Percentiles rank a stretch among this genome's conserved stretches.
phyloP scores from a whole-genome alignment of 805 yeast species.

The Yarrowia divulgata region DNA sequence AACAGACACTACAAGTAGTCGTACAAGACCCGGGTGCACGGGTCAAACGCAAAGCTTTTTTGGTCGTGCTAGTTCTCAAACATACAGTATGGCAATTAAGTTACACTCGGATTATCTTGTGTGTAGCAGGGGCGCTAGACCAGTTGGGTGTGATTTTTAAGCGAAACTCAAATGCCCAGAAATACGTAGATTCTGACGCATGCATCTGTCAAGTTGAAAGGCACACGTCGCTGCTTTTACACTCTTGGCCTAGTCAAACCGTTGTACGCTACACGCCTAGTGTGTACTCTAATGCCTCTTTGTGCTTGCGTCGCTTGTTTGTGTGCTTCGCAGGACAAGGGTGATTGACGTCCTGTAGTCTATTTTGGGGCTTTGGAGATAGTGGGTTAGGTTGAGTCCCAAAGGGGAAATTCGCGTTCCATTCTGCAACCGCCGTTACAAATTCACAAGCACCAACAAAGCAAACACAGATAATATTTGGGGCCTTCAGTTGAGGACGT shows the following conservation, averaged over 20 bases:
- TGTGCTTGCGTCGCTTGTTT: background rate
- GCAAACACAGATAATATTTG: background rate
- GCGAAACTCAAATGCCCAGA: slow-evolving; percentile 7
- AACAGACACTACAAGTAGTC: background rate
- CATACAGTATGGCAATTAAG: slow-evolving; percentile 7
- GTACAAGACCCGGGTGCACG: no score
- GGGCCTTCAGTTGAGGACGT: background rate
- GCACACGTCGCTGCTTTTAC: background rate
- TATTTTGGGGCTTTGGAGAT: background rate
- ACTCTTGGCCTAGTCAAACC: background rate
- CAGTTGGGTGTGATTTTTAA: background rate
- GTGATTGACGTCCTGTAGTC: slow-evolving; percentile 7
- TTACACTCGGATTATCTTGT: slow-evolving; percentile 6
- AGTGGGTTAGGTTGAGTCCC: background rate
- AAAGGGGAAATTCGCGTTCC: background rate
- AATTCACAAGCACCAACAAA: slow-evolving; percentile 1
- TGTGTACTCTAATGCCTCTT: background rate
- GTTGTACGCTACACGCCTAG: background rate
- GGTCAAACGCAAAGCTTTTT: background rate
- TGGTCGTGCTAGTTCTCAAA: background rate
- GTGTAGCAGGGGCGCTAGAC: background rate
- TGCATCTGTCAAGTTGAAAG: background rate
- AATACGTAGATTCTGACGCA: background rate
- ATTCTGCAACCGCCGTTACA: slow-evolving; percentile 1
- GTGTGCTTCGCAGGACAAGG: background rate